Evolutionary conservation across 2,329 filamentous ascomycete species (phyloP).

Genomic region (Dothistroma pini): DNA sequence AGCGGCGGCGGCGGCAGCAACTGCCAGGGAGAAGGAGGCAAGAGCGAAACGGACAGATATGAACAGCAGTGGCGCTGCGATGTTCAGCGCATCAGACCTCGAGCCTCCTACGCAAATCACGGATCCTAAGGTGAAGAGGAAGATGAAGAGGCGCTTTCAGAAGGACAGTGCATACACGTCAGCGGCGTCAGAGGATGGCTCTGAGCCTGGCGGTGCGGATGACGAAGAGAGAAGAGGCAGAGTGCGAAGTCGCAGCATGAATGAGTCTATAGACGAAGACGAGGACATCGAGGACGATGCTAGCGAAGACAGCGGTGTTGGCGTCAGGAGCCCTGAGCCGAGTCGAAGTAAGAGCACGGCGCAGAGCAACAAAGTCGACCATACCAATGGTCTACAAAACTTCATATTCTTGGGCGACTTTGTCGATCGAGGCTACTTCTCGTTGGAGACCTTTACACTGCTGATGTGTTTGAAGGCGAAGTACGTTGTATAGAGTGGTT

Average conservation of each 20-base stretch:
- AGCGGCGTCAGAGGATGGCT: slow-evolving; percentile 43
- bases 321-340: slow-evolving; percentile 37
- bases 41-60: slow-evolving; percentile 20
- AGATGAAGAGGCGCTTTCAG: slow-evolving; percentile 62
- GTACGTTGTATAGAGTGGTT: slow-evolving; percentile 36
- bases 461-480: slow-evolving; percentile 70
- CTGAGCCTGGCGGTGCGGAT: slow-evolving; percentile 38
- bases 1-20: slow-evolving; percentile 23
- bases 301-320: slow-evolving; percentile 42
- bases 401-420: slow-evolving; percentile 72
- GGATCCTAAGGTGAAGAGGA: slow-evolving; percentile 80
- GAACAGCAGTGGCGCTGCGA: slow-evolving; percentile 37
- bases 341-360: slow-evolving; percentile 38
- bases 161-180: slow-evolving; percentile 53
- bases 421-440: slow-evolving; percentile 71
- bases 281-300: slow-evolving; percentile 51
- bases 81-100: slow-evolving; percentile 87
- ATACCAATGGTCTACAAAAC: slow-evolving; percentile 60
- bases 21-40: slow-evolving; percentile 15
- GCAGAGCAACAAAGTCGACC: slow-evolving; percentile 30
- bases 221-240: slow-evolving; percentile 43
- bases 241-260: slow-evolving; percentile 36
- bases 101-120: slow-evolving; percentile 88
- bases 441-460: slow-evolving; percentile 68
- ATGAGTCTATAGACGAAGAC: slow-evolving; percentile 34